Evolutionary conservation across 306 rosid genomes (phyloP).

Genomic region (Glycine latifolia): DNA sequence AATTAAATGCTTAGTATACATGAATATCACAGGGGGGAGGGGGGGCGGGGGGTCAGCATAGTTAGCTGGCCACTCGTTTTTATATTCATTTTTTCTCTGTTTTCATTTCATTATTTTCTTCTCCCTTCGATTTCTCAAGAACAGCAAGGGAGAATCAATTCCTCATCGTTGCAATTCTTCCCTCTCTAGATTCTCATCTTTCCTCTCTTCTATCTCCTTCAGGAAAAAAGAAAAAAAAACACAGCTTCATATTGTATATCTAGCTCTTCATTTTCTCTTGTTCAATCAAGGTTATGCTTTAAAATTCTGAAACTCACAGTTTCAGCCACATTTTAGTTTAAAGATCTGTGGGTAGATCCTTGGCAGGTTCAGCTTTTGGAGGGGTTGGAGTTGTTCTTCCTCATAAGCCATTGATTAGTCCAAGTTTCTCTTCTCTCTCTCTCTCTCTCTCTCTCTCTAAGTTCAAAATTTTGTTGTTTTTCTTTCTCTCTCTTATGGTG

Average conservation of each 20-base stretch:
- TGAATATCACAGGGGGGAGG: conserved; percentile 60
- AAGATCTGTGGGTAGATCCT: conserved; percentile 60
- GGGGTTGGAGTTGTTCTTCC: conserved; percentile 53
- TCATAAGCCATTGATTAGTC: conserved; percentile 52
- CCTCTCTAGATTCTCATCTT: conserved; percentile 13
- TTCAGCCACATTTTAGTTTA: conserved; percentile 51
- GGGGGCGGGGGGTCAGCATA: conserved; percentile 47
- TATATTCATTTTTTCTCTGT: conserved; percentile 34
- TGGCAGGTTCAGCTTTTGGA: conserved; percentile 31
- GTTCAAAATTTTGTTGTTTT: conserved; percentile 14
- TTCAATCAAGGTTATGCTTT: not conserved
- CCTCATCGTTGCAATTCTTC: conserved; percentile 37
- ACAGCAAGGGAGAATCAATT: conserved; percentile 44
- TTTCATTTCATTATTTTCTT: conserved; percentile 36
- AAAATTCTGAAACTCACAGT: conserved; percentile 25
- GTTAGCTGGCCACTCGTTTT: conserved; percentile 91
- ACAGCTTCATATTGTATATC: conserved; percentile 38
- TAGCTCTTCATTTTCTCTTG: not conserved
- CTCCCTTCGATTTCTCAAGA: conserved; percentile 59
- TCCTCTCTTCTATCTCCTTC: conserved; percentile 11
- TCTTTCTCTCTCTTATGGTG: conserved; percentile 31
- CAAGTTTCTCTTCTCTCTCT: conserved; percentile 4
- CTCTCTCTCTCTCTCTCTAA: not conserved
- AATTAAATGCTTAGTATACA: conserved; percentile 50
- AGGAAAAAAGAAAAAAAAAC: not conserved